Conservation (phyloP, 352 stramenopile genomes). For the Pseudoperonospora humuli region DNA sequence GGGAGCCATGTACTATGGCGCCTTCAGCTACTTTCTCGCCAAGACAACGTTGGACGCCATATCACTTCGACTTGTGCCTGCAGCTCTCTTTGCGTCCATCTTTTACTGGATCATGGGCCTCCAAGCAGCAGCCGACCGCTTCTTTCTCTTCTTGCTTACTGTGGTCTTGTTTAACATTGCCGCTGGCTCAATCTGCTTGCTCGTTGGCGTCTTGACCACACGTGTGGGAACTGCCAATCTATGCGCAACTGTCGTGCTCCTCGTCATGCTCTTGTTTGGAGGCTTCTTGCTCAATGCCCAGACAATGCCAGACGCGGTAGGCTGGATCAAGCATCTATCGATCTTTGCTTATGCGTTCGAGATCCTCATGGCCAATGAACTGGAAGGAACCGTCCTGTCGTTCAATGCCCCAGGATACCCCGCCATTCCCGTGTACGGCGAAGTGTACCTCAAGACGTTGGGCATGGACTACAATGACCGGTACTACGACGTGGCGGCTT, state of each 20-base stretch:
- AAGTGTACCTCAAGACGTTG: conserved; percentile 81
- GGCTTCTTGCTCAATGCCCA: conserved; percentile 79
- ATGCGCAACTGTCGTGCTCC: conserved; percentile 58
- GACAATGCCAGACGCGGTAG: conserved; percentile 56
- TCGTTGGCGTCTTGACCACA: conserved; percentile 54
- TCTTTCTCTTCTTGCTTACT: conserved; percentile 60
- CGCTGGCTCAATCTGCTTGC: conserved; percentile 66
- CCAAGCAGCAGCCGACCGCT: conserved; percentile 44
- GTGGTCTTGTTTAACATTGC: conserved; percentile 78
- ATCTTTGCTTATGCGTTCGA: conserved; percentile 86
- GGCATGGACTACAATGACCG: conserved; percentile 72
- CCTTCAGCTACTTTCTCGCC: conserved; percentile 73
- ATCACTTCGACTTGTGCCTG: conserved; percentile 62
- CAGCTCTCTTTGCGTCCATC: conserved; percentile 67
- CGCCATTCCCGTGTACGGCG: conserved; percentile 65
- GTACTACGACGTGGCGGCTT: conserved; percentile 56
- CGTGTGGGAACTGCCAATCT: conserved; percentile 69
- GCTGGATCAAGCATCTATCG: conserved; percentile 72
- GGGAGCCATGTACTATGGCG: conserved; percentile 73
- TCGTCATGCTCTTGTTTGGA: conserved; percentile 82
- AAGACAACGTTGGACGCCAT: conserved; percentile 70
- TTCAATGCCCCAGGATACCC: conserved; percentile 76
- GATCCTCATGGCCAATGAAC: conserved; percentile 80
- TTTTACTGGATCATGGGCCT: conserved; percentile 86
- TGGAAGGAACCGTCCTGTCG: conserved; percentile 61